A percentile compares a stretch with the other conserved stretches of the same genome.
Conservation (phyloP, 306 rosid species). For the Cucumis melo region DNA sequence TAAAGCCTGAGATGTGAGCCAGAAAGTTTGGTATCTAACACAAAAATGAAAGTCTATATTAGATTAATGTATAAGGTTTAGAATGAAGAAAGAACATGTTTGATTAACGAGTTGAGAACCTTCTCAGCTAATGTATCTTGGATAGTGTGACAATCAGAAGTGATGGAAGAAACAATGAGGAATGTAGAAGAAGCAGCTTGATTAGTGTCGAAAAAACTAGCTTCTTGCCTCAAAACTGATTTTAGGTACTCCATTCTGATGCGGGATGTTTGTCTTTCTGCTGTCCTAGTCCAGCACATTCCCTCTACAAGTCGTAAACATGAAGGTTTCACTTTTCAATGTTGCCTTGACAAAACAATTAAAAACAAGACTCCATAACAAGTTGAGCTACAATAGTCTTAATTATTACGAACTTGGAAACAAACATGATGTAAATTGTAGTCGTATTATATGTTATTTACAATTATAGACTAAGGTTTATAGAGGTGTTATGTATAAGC, state of each 20-base stretch:
- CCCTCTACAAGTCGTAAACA: slow-evolving; percentile 38
- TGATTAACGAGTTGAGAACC: slow-evolving; percentile 17
- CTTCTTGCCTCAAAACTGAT: slow-evolving; percentile 54
- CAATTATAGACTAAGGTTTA: no score
- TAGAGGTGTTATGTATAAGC: no score
- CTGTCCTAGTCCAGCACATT: slow-evolving; percentile 71
- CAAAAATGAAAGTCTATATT: neutral
- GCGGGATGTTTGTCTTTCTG: slow-evolving; percentile 62
- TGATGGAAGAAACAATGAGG: slow-evolving; percentile 48
- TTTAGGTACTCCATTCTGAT: slow-evolving; percentile 43
- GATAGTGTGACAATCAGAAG: slow-evolving; percentile 62
- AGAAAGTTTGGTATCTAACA: slow-evolving; percentile 28
- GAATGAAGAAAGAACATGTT: slow-evolving; percentile 12
- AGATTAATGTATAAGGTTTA: neutral
- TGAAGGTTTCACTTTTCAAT: neutral
- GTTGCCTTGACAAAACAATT: neutral
- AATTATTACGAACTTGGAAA: neutral
- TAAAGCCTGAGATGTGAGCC: slow-evolving; percentile 40
- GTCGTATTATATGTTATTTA: no score
- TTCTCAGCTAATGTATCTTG: slow-evolving; percentile 62
- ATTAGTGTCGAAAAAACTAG: slow-evolving; percentile 46
- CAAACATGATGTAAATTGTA: neutral
- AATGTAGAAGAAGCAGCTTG: slow-evolving; percentile 44
- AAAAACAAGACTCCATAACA: neutral
- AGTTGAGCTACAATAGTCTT: neutral